Evolutionary conservation across 495 filamentous ascomycete genomes (phyloP), one percentile per base, ranked within the genome.

Genomic region (Opeltia flavorubescens): DNA sequence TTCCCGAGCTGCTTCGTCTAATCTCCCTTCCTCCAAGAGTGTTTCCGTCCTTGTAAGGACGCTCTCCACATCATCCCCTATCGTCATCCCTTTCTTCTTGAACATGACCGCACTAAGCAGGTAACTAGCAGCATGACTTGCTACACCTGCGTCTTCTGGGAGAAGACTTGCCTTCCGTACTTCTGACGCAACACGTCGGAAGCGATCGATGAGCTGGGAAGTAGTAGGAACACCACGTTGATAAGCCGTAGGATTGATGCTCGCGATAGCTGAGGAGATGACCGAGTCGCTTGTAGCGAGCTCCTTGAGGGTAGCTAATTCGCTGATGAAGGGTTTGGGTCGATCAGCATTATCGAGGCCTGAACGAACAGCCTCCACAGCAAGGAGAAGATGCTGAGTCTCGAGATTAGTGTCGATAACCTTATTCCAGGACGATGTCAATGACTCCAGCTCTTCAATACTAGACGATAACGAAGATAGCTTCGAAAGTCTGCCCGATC

Each of bases 361-460:
- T 50, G 83, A 76, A 33, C 85, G 82, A 5, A 98, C 86, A 30
- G 89, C 86, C 54, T 98, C 93, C 24, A 96, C 83, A 3, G 91
- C 91, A 31, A 95, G 86, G 59, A 91, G 84, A 13, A 95, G 77
- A 61, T 95, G 85, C 65, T 98, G 91, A 4, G 93, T 95, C 64
- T 82, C 82, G 46, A 96, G 76, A 65, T 88, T 94, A 41, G 73
- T 68, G 58, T 95, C 86, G 23, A 98, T 78, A 20, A 96, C 84
- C 5, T 79, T 73, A 61, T 83, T 86, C 85, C 84, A 95, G 50
- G 81, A 78, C 9, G 76, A 70, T 9, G 86, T 91, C 30, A 96
- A 76, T 54, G 79, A 75, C 66, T 95, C 87, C 2, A 98, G 77
- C 49, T 91, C 83, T 20, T 66, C 68, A 36, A 98, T 80, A 29